Conservation (phyloP, 768 basidiomycete genomes). For the Plicaturopsis crispa region DNA sequence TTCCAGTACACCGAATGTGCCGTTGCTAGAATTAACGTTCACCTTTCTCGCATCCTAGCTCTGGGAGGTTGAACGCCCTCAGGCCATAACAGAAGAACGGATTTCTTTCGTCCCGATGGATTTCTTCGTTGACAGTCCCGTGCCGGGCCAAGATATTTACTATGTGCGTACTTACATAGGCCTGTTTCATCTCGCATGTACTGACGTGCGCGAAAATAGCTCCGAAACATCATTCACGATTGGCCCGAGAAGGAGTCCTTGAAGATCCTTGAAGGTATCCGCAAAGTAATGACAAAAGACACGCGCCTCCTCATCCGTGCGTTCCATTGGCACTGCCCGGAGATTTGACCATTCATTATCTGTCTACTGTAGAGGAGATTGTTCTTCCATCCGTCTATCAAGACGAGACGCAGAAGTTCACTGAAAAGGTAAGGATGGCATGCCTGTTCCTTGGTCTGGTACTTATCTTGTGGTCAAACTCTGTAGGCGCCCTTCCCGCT, state of each 20-base stretch:
- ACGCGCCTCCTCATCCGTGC: slow-evolving; percentile 25
- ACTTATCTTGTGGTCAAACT: neutral
- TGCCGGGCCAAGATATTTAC: slow-evolving; percentile 12
- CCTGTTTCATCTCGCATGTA: neutral
- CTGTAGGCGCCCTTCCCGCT: slow-evolving; percentile 26
- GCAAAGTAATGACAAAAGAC: slow-evolving; percentile 19
- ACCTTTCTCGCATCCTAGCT: slow-evolving; percentile 6
- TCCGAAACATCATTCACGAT: slow-evolving; percentile 20
- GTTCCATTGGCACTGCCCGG: slow-evolving; percentile 1
- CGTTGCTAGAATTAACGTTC: slow-evolving; percentile 9
- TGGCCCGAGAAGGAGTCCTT: slow-evolving; percentile 23
- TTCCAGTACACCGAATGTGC: slow-evolving; percentile 11
- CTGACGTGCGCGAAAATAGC: slow-evolving; percentile 5
- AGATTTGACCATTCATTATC: neutral
- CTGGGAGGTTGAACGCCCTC: neutral
- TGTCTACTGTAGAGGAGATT: neutral
- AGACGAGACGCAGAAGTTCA: neutral
- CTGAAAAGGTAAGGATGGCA: neutral
- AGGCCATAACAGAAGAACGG: neutral
- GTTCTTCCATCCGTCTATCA: neutral
- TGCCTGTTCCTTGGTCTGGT: neutral
- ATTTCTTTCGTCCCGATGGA: slow-evolving; percentile 16
- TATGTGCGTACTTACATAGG: slow-evolving; percentile 13
- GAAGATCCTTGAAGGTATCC: slow-evolving; percentile 21
- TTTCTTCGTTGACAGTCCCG: slow-evolving; percentile 17